Evolutionary conservation across 169 alveolate species (phyloP).

Genomic region (Plasmodium falciparum): DNA sequence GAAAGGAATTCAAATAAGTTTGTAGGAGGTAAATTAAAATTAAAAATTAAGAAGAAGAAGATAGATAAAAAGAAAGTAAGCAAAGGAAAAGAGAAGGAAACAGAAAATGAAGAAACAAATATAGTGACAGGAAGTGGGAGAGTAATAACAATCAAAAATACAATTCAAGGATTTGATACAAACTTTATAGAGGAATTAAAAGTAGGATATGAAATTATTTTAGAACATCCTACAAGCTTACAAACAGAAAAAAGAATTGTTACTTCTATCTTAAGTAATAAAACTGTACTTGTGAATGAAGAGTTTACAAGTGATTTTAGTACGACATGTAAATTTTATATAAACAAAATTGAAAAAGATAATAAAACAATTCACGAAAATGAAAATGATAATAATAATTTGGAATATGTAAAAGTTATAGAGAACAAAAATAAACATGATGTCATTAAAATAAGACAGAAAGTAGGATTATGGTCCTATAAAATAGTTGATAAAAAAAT

Average conservation of each 20-base stretch:
- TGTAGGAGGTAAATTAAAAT: conserved; percentile 64
- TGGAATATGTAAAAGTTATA: conserved; percentile 53
- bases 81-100: background rate
- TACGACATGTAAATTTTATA: conserved; percentile 79
- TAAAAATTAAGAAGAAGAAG: conserved; percentile 52
- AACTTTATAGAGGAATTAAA: conserved; percentile 80
- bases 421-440: conserved; percentile 36
- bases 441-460: conserved; percentile 81
- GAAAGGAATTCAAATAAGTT: conserved; percentile 10
- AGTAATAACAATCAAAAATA: conserved; percentile 82
- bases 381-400: conserved; percentile 5
- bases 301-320: conserved; percentile 82
- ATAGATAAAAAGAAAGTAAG: conserved; percentile 1
- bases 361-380: background rate
- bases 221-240: conserved; percentile 80
- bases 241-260: conserved; percentile 80
- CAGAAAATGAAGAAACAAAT: background rate
- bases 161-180: conserved; percentile 86
- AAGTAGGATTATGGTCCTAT: conserved; percentile 87
- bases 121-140: conserved; percentile 81
- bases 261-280: conserved; percentile 78
- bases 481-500: conserved; percentile 82
- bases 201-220: conserved; percentile 78
- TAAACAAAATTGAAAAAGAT: conserved; percentile 21
- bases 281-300: conserved; percentile 79